Evolutionary conservation across 768 basidiomycete genomes (phyloP).

Genomic region (Mycena alexandri): DNA sequence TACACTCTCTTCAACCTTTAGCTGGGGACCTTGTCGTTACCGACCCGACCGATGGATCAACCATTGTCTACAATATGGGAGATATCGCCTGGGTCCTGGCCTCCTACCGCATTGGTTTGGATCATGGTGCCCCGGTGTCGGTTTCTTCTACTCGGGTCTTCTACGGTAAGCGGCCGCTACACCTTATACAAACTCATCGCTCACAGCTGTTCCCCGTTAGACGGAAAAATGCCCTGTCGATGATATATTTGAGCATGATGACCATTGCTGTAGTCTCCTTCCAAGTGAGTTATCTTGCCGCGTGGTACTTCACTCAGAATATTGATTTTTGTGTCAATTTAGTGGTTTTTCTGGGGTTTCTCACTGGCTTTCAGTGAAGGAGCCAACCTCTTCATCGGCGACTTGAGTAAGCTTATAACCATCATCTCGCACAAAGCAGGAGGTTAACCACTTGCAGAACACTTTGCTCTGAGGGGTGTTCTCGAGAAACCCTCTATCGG

Average conservation of each 20-base stretch:
- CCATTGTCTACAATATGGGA: slow-evolving; percentile 59
- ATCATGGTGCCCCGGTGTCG: slow-evolving; percentile 89
- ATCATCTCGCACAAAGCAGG: background rate
- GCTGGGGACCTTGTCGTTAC: slow-evolving; percentile 54
- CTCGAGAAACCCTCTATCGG: slow-evolving; percentile 82
- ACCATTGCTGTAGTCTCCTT: slow-evolving; percentile 86
- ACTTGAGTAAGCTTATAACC: slow-evolving; percentile 62
- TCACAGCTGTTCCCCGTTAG: background rate
- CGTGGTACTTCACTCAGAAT: background rate
- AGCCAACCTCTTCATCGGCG: slow-evolving; percentile 81
- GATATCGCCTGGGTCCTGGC: slow-evolving; percentile 72
- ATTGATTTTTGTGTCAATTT: slow-evolving; percentile 29
- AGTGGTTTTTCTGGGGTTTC: slow-evolving; percentile 99
- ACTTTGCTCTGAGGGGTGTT: slow-evolving; percentile 88
- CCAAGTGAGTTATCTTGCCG: slow-evolving; percentile 66
- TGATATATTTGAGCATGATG: slow-evolving; percentile 89
- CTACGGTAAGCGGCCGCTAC: slow-evolving; percentile 58
- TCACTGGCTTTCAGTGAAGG: slow-evolving; percentile 91
- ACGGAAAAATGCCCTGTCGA: slow-evolving; percentile 94
- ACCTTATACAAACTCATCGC: background rate
- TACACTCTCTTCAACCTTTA: slow-evolving; percentile 31
- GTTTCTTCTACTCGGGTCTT: slow-evolving; percentile 92
- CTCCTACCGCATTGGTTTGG: slow-evolving; percentile 85
- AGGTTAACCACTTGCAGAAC: slow-evolving; percentile 55
- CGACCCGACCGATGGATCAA: slow-evolving; percentile 45